Percentiles rank a stretch among this genome's conserved stretches.
phyloP scores from a whole-genome alignment of 176 grass and related monocot genomes.

The Triticum monococcum region DNA sequence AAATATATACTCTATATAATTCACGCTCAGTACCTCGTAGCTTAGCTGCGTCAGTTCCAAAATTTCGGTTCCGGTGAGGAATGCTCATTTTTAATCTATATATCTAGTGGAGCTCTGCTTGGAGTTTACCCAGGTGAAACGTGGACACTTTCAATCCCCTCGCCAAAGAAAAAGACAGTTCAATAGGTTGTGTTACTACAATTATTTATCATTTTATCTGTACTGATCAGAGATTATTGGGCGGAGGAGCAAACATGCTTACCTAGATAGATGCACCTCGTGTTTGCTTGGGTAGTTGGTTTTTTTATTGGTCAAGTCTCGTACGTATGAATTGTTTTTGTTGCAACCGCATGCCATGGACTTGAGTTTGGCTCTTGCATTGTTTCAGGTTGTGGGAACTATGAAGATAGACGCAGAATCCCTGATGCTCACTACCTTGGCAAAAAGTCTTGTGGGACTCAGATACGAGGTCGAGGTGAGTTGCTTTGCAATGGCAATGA shows the following conservation, averaged over 20 bases:
- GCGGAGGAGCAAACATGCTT: conserved; percentile 42
- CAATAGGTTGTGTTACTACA: background rate
- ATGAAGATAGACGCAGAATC: conserved; percentile 57
- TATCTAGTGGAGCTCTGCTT: background rate
- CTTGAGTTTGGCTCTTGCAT: conserved; percentile 23
- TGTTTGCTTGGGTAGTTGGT: conserved; percentile 16
- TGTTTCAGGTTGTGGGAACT: conserved; percentile 69
- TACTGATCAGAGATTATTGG: conserved; percentile 21
- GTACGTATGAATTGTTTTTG: conserved; percentile 10
- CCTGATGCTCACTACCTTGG: conserved; percentile 79
- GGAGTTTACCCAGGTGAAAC: conserved; percentile 23
- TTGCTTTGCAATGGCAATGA: conserved; percentile 1
- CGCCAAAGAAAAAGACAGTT: background rate
- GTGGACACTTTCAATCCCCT: background rate
- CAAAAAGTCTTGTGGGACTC: conserved; percentile 58
- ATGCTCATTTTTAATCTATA: background rate
- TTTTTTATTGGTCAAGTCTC: conserved; percentile 24
- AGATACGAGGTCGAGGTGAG: conserved; percentile 77
- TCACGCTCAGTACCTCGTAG: background rate
- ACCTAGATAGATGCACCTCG: conserved; percentile 29
- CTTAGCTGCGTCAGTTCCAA: conserved; percentile 8
- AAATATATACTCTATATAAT: conserved; percentile 15
- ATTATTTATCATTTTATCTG: conserved; percentile 4
- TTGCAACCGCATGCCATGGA: conserved; percentile 17
- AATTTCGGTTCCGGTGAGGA: background rate